Evolutionary conservation across 192 early-diverging fungal species (phyloP).

Genomic region (Paraglomus brasilianum): DNA sequence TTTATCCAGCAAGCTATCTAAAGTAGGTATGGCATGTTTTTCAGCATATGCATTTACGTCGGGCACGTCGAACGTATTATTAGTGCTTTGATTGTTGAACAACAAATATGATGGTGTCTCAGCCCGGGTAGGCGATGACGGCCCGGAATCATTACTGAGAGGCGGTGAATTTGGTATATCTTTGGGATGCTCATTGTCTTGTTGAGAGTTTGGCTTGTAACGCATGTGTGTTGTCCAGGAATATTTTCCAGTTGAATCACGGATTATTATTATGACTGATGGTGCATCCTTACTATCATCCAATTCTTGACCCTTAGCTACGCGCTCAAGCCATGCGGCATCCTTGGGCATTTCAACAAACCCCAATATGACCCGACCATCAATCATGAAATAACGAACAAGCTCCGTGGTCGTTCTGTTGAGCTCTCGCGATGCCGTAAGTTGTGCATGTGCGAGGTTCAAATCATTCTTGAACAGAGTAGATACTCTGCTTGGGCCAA

Average conservation of each 20-base stretch:
- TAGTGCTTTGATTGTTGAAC: background rate
- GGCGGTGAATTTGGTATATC: background rate
- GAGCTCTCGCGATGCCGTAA: constrained; percentile 18
- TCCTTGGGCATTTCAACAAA: constrained; percentile 59
- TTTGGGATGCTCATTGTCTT: background rate
- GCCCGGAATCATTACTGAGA: background rate
- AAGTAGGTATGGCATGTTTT: constrained; percentile 34
- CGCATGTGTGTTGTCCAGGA: constrained; percentile 60
- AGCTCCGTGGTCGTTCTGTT: constrained; percentile 32
- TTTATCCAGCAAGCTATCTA: constrained; percentile 39
- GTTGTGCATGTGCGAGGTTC: constrained; percentile 23
- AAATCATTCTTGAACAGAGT: constrained; percentile 65
- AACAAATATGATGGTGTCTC: constrained; percentile 1
- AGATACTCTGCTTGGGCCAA: constrained; percentile 60
- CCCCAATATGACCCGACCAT: constrained; percentile 64
- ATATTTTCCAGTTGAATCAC: constrained; percentile 71
- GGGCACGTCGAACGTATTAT: background rate
- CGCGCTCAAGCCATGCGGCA: background rate
- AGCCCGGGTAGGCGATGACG: background rate
- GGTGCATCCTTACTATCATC: constrained; percentile 37
- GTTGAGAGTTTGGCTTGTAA: constrained; percentile 36
- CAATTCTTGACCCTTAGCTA: background rate
- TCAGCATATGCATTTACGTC: background rate
- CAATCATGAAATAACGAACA: constrained; percentile 68
- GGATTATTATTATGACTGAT: constrained; percentile 55